Evolutionary conservation across 2,329 filamentous ascomycete species (phyloP).

Genomic region (Lachnellula cervina): DNA sequence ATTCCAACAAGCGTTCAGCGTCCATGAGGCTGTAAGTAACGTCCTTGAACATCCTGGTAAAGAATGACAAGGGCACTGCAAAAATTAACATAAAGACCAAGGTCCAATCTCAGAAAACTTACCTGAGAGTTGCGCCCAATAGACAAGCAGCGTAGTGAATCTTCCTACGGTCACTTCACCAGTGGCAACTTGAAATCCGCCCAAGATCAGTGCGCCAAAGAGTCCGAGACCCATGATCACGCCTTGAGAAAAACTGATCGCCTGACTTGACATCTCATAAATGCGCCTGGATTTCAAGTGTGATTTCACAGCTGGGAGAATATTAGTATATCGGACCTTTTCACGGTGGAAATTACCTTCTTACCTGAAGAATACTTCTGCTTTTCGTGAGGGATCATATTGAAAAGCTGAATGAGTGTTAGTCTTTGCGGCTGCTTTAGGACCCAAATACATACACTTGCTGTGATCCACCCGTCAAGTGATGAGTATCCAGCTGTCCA

Average conservation of each 20-base stretch:
- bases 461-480: conserved; percentile 36
- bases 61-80: conserved; percentile 32
- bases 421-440: conserved; percentile 1
- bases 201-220: conserved; percentile 35
- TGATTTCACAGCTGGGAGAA: conserved; percentile 31
- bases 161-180: conserved; percentile 49
- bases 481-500: conserved; percentile 35
- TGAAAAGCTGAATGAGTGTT: conserved; percentile 40
- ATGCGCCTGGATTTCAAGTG: conserved; percentile 34
- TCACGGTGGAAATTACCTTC: conserved; percentile 6
- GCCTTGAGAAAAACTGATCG: conserved; percentile 47
- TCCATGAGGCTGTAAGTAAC: conserved; percentile 56
- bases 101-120: conserved; percentile 18
- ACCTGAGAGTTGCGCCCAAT: conserved; percentile 52
- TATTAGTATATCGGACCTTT: conserved; percentile 29
- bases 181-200: conserved; percentile 28
- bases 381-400: conserved; percentile 49
- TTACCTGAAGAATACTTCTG: conserved; percentile 40
- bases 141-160: conserved; percentile 61
- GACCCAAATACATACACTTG: conserved; percentile 28
- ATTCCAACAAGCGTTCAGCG: conserved; percentile 54
- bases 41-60: conserved; percentile 41
- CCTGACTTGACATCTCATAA: conserved; percentile 33
- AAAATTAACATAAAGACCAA: no score
- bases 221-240: conserved; percentile 48